Percentiles rank a stretch among this genome's conserved stretches.
phyloP scores from a whole-genome alignment of 345 rosid species.

The Euphorbia peplus region DNA sequence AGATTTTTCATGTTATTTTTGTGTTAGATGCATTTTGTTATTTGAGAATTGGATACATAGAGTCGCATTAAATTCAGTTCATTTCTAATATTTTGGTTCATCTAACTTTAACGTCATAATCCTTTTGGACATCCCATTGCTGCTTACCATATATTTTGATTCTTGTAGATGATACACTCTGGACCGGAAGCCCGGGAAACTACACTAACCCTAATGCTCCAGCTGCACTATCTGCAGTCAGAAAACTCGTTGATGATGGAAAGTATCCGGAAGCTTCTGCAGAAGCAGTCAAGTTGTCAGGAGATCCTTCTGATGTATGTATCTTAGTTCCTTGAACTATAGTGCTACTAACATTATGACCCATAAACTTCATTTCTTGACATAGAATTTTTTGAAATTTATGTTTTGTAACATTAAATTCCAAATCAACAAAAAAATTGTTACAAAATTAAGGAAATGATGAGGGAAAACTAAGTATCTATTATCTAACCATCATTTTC shows the following conservation, averaged over 20 bases:
- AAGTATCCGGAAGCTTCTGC: conserved; percentile 66
- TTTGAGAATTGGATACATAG: not conserved
- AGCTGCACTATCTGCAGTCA: conserved; percentile 56
- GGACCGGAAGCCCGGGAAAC: conserved; percentile 81
- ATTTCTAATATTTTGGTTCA: not conserved
- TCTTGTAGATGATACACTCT: conserved; percentile 71
- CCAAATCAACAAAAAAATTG: too few relatives aligned
- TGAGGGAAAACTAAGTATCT: too few relatives aligned
- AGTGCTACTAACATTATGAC: too few relatives aligned
- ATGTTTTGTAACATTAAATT: too few relatives aligned
- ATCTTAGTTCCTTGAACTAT: too few relatives aligned
- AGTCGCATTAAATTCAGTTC: not conserved
- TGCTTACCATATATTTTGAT: not conserved
- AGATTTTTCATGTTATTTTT: not conserved
- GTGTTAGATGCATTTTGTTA: not conserved
- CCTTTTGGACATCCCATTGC: too few relatives aligned
- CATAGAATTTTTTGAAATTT: too few relatives aligned
- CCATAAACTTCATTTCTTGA: too few relatives aligned
- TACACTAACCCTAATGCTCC: conserved; percentile 63
- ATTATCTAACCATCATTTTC: too few relatives aligned
- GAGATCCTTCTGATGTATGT: conserved; percentile 65
- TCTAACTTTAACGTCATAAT: not conserved
- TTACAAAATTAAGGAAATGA: too few relatives aligned
- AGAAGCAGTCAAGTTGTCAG: conserved; percentile 53
- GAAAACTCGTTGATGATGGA: conserved; percentile 62